These are phyloP conservation scores for Leccinum angustisporum DNA, from an alignment of 1,284 basidiomycete species.

Conservation along the genomic window DNA sequence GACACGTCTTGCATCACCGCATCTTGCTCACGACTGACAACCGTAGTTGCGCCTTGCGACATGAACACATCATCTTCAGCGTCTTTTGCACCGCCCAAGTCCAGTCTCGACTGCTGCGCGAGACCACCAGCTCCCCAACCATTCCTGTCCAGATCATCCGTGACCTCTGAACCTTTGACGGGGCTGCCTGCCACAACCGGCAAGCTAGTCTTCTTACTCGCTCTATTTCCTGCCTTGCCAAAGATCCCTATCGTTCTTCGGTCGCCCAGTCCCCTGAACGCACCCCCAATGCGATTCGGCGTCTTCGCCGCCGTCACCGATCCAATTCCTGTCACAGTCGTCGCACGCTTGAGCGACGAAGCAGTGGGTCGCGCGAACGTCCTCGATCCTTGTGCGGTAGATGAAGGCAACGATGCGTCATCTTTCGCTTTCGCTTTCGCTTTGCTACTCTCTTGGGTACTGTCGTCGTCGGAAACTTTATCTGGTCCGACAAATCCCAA, in stretches of 20 bases:
- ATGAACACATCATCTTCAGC: slow-evolving; percentile 19
- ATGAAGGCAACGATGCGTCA: not conserved
- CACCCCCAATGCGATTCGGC: slow-evolving; percentile 2
- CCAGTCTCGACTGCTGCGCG: not conserved
- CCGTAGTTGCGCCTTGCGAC: not conserved
- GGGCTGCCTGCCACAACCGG: slow-evolving; percentile 60
- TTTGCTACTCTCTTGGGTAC: slow-evolving; percentile 18
- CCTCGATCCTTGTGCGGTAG: not conserved
- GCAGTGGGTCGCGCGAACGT: slow-evolving; percentile 33
- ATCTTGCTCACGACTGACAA: not conserved
- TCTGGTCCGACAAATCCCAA: slow-evolving; percentile 52
- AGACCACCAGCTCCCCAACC: not conserved
- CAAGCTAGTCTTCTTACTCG: slow-evolving; percentile 63
- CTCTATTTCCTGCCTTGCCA: slow-evolving; percentile 44
- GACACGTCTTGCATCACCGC: slow-evolving; percentile 3
- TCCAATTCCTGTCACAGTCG: slow-evolving; percentile 17
- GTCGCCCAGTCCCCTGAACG: slow-evolving; percentile 13
- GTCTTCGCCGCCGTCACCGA: slow-evolving; percentile 2
- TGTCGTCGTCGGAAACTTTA: slow-evolving; percentile 12
- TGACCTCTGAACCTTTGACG: slow-evolving; percentile 42
- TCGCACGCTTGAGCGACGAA: slow-evolving; percentile 32
- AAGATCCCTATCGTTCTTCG: slow-evolving; percentile 26
- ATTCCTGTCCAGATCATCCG: slow-evolving; percentile 3
- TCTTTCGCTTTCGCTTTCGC: slow-evolving; percentile 15
- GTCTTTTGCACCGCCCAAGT: slow-evolving; percentile 4